Evolutionary conservation across 169 alveolate species (phyloP).

Genomic region (Cyclospora cayetanensis): DNA sequence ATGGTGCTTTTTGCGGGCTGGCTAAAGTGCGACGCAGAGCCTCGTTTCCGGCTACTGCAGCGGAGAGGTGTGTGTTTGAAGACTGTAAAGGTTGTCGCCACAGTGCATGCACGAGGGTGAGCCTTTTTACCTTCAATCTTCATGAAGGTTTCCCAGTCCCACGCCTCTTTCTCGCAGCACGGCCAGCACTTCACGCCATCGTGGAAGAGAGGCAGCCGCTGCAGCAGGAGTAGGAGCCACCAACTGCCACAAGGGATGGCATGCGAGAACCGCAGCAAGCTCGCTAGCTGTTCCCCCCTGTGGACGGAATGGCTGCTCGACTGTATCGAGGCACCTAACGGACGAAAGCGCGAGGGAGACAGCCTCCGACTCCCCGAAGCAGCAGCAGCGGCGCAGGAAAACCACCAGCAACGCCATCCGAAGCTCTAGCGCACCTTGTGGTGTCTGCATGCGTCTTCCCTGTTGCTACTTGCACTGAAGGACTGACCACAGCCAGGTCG

Average conservation of each 20-base stretch:
- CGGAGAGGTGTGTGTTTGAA: too few species aligned
- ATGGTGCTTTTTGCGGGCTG: too few species aligned
- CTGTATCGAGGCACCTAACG: too few species aligned
- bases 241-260: background rate
- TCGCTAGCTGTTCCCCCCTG: too few species aligned
- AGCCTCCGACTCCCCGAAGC: background rate
- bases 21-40: too few species aligned
- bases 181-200: constrained; percentile 70
- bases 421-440: background rate
- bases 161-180: constrained; percentile 56
- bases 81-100: too few species aligned
- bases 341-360: too few species aligned
- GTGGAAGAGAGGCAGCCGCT: constrained; percentile 69
- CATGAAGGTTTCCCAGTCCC: constrained; percentile 74
- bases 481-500: background rate
- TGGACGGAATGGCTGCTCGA: too few species aligned
- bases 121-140: constrained; percentile 40
- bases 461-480: background rate
- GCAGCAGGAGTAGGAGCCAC: background rate
- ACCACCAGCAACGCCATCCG: background rate
- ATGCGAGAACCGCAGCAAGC: too few species aligned
- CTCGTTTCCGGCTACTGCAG: too few species aligned
- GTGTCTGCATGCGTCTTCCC: background rate
- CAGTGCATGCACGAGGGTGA: too few species aligned
- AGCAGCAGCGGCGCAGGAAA: background rate